Base-by-base conservation (phyloP, 768 basidiomycete species). In the Baorangia bicolor region DNA sequence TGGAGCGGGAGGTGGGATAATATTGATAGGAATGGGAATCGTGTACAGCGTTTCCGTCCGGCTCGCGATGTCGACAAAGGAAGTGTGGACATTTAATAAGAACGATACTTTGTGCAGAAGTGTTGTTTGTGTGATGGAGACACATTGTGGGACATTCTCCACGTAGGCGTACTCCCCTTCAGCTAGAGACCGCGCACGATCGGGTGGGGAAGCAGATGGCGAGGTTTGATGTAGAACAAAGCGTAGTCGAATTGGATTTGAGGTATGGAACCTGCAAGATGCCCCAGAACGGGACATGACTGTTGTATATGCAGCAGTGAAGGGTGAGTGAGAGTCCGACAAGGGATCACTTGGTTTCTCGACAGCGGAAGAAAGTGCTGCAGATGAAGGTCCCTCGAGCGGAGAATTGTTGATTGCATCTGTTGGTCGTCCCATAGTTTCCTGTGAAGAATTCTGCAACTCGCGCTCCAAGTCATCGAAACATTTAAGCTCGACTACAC, bases 231-330 rank as follows among this genome's bases (percentile, higher is more conserved):
- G 92, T 16, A 98, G 77, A 28, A 95, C 75, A 56, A 98, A 90
- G 4, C 93, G 84, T 37, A 92, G 78, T 60, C 81, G 88, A 56
- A 94, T 81, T 4, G 88, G 80, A 14, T 81, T 81, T 42, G 82
- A 79, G 0, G 86, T 82, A 62, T 97, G 94, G 68, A 97, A 94
- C 43, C 93, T 86, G 69, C 93, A 94, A 20, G 92, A 88, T 40
- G 94, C 94, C 43, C 96, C 96, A 14, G 94, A 94, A 8, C 88
- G 83, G 13, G 92, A 86, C 27, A 98, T 76, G 48, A 87, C 77
- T 3, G 79, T 77, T 37, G 77, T 74, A 60, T 81, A 80, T 39
- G 77, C 72, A 18, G 78, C 73, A 28, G 76, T 75, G 56, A 75
- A 75, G 20, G 72, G 58, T 5, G 58, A 55, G 23, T 76, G 73